A percentile compares a stretch with the other conserved stretches of the same genome.
Evolutionary conservation across 768 basidiomycete genomes (phyloP).

Genomic region (Xerocomellus chrysenteron): DNA sequence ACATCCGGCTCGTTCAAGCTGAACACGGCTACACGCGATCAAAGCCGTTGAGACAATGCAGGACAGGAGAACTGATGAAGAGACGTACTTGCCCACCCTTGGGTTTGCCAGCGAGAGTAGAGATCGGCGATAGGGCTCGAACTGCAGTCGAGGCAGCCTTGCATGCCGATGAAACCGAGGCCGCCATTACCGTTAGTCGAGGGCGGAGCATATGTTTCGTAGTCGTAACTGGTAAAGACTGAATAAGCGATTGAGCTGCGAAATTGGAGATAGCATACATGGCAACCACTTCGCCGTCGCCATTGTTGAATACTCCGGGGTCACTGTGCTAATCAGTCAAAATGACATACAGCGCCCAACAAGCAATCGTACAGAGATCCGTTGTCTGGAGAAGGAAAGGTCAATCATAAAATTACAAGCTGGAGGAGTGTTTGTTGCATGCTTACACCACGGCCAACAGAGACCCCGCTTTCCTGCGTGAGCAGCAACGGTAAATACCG

Average conservation of each 20-base stretch:
- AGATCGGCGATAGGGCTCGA: conserved; percentile 37
- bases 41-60: neutral
- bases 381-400: conserved; percentile 21
- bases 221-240: conserved; percentile 30
- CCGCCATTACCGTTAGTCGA: conserved; percentile 38
- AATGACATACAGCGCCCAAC: neutral
- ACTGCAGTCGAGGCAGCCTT: conserved; percentile 36
- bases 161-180: conserved; percentile 40
- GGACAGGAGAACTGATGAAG: neutral
- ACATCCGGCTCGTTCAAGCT: conserved; percentile 39
- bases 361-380: conserved; percentile 26
- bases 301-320: conserved; percentile 34
- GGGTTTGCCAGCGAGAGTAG: conserved; percentile 31
- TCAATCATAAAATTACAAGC: neutral
- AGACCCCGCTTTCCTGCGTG: conserved; percentile 40
- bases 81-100: conserved; percentile 33
- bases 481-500: conserved; percentile 15
- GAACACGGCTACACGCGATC: conserved; percentile 27
- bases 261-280: conserved; percentile 24
- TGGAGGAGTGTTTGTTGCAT: neutral
- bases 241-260: neutral
- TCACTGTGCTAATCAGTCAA: conserved; percentile 18
- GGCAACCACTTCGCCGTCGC: conserved; percentile 33
- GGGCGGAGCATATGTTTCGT: conserved; percentile 35
- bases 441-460: conserved; percentile 37